These are phyloP conservation scores for Boletus subcaerulescens DNA, from an alignment of 768 basidiomycete genomes.

Conservation along the genomic window DNA sequence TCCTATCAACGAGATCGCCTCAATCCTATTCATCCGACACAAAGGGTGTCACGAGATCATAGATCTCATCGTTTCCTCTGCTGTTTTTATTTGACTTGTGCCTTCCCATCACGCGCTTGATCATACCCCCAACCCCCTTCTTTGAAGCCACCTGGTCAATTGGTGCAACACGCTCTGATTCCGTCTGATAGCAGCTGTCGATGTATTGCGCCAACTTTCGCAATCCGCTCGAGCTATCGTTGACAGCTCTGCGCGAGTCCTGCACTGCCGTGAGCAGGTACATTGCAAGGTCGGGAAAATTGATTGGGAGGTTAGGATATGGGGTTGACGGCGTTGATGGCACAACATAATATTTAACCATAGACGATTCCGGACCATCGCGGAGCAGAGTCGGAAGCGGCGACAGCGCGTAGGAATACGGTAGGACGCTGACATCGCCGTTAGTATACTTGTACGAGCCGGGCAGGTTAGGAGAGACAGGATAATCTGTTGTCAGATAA, in stretches of 20 bases:
- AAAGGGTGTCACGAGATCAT: conserved; percentile 81
- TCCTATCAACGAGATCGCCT: background rate
- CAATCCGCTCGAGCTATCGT: conserved; percentile 58
- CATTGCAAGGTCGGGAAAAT: conserved; percentile 70
- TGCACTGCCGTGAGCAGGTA: conserved; percentile 74
- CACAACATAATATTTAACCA: conserved; percentile 71
- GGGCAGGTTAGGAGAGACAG: conserved; percentile 46
- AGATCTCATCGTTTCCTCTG: conserved; percentile 72
- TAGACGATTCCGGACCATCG: conserved; percentile 56
- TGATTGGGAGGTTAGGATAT: conserved; percentile 69
- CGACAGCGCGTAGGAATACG: conserved; percentile 68
- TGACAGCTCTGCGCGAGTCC: conserved; percentile 58
- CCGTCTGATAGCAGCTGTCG: conserved; percentile 60
- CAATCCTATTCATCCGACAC: conserved; percentile 72
- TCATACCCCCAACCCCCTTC: conserved; percentile 46
- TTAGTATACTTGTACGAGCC: conserved; percentile 49
- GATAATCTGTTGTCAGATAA: conserved; percentile 75
- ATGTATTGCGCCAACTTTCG: conserved; percentile 71
- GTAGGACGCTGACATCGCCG: conserved; percentile 62
- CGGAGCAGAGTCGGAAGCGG: conserved; percentile 59
- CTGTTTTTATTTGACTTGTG: conserved; percentile 44
- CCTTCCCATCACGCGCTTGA: conserved; percentile 61
- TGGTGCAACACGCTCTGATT: conserved; percentile 22
- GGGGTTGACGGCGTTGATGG: conserved; percentile 59
- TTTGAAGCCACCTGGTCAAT: conserved; percentile 38